phyloP scores from a whole-genome alignment of 1,284 basidiomycete species.

The Ceratobasidium sp. region DNA sequence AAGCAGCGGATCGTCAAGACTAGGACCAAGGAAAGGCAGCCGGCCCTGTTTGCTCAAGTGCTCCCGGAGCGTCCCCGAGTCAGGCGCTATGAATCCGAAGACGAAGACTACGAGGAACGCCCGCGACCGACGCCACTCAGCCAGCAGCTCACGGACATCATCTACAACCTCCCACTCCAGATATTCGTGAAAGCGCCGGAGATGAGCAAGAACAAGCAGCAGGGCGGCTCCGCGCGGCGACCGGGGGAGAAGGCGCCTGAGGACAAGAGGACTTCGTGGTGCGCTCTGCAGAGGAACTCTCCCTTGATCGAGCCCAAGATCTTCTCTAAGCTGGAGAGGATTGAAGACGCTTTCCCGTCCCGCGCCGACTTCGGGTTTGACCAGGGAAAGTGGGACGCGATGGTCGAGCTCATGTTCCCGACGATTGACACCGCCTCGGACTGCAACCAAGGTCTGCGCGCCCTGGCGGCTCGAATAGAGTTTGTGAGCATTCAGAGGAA shows the following conservation, averaged over 20 bases:
- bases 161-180: background rate
- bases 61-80: background rate
- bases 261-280: too few species aligned
- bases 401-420: background rate
- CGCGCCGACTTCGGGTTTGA: background rate
- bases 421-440: background rate
- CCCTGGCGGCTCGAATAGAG: background rate
- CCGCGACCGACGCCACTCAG: background rate
- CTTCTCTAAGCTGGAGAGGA: background rate
- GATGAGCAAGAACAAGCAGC: background rate
- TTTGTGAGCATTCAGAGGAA: background rate
- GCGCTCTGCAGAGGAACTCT: background rate
- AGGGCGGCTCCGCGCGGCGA: too few species aligned
- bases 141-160: constrained; percentile 6
- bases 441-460: background rate
- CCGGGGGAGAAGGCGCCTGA: too few species aligned
- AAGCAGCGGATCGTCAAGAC: background rate
- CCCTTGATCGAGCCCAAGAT: background rate
- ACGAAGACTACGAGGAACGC: constrained; percentile 19
- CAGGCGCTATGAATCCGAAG: background rate
- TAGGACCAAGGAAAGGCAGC: background rate
- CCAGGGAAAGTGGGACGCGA: background rate
- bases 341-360: background rate
- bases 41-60: background rate
- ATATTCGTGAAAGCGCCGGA: background rate